Base-by-base conservation (phyloP, 2,329 filamentous ascomycete genomes). In the Penicillium psychrosexuale region DNA sequence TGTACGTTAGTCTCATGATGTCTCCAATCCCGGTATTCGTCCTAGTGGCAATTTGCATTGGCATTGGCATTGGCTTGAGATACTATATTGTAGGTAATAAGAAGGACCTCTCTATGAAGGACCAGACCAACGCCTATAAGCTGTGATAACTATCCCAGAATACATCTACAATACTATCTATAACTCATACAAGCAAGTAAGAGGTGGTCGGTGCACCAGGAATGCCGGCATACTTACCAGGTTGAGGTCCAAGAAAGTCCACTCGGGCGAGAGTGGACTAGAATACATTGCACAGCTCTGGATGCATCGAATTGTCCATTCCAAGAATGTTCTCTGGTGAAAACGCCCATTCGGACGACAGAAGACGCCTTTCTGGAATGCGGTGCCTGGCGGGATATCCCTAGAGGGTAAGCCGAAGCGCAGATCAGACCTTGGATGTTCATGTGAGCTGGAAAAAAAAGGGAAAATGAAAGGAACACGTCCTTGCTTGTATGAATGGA, bases 371-470 rank as follows among this genome's bases (percentile, higher is more conserved):
- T 37, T 48, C 24, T 34, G 43, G 44, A 53, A 53, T 51, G 51
- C 17, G 39, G 61, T 63, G 31, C 57, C 55, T 62, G 57, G 58
- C 65, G 66, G 68, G 59, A 69, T 66, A 54, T 50, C 69, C 68
- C 39, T 45, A 68, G 56, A 64, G 31, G 66, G 69, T 65, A 71
- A 71, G 50, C 69, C 69, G 69, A 68, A 59, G 54, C 53, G 59
- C 60, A 52, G 55, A 59, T 59, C 62, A 64, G 64, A 61, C 59
- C 57, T 45, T 47, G 19, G 47, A 39, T 61, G 65, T 63, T 59
- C 68, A 70, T 72, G 69, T 72, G 70, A 70, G 60, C 69, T 60
- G 53, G 34, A 64, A 65, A 65, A 56, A 45, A 55, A 31, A 22
- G 43, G n/a, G 27, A 38, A 34, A 52, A 47, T 17, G 46, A 12